Base-by-base conservation (phyloP, 495 filamentous ascomycete genomes). In the Aspergillus taichungensis region DNA sequence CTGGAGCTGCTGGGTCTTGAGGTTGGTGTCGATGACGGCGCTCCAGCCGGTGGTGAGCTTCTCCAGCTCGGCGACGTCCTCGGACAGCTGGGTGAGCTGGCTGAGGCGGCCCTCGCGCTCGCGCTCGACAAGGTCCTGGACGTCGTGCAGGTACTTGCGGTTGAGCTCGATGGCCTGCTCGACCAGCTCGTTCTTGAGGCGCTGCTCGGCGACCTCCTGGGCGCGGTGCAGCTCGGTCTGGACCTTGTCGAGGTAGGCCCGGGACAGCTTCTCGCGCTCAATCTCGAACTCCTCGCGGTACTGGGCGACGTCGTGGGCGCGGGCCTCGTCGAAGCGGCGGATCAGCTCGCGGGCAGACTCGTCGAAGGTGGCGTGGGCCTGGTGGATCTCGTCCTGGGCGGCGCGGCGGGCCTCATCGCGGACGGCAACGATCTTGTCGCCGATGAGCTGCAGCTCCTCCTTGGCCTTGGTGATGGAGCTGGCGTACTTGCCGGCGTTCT, bases 1-100 rank as follows among this genome's bases (percentile, higher is more conserved):
- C 59, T 92, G 85, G 11, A 96, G 79, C 61, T 96, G 87, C 67
- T 98, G 92, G 5, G 94, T 96, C 65, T 84, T 84, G 43, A 97
- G 78, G 67, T 89, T 95, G 39, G 75, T 71, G 58, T 95, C 87
- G 24, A 98, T 80, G 14, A 97, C 85, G 6, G 81, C 75, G 61
- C 85, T 87, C 87, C 86, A 95, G 48, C 83, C 80, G 8, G 78
- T 73, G 8, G 87, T 92, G 32, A 97, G 78, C 53, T 81, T 77
- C 67, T 95, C 88, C 3, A 98, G 79, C 47, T 92, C 84, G 14
- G 68, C 70, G 36, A 98, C 82, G 31, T 79, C 79, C 18, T 74
- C 61, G n/a, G 79, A 78, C 38, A 98, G 79, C 53, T 92, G 85
- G 37, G 77, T 72, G 37, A 98, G 78, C 66, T 85, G 88, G 64